Evolutionary conservation across 1,284 basidiomycete genomes (phyloP), one percentile per base, ranked within the genome.

Genomic region (Cryptococcus deneoformans): DNA sequence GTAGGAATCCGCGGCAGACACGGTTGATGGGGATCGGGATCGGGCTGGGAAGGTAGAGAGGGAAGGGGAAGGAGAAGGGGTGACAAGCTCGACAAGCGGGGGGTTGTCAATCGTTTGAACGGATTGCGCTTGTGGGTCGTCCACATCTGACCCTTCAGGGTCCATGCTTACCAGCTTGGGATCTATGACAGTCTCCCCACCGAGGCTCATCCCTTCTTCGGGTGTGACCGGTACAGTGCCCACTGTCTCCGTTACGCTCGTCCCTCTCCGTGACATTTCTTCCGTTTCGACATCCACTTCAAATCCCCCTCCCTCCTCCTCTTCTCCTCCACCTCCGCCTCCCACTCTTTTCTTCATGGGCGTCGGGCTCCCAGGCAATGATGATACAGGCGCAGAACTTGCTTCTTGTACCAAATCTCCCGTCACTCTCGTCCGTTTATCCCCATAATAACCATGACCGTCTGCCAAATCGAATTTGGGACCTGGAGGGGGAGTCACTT

Each of bases 211-310:
- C 29, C 49, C 52, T 42, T 59, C 59, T 16, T 57, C 52, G 7
- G 59, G 59, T 0, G 59, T 60, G 29, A 60, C 50, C 24, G 54
- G 59, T 53, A 60, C 53, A 16, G 43, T 51, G 4, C 48, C 59
- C 6, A 50, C 34, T 5, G 54, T 60, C 40, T 24, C 46, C 14
- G 43, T 44, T 24, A 24, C n/a, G 14, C 43, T 20, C 43, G 43
- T 44, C 43, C 43, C 8, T 44, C 29, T 44, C 43, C 6, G 43
- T 16, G n/a, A 44, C 43, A 44, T 44, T 24, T 29, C 29, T 29
- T 29, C 29, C 29, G 29, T 29, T 29, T 29, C 5, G 29, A 29
- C 29, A 29, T 29, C 29, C 29, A 29, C 5, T 29, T 29, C 29
- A 29, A 29, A 4, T 29, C 29, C 29, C 29, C 20, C 20, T 20